These are phyloP conservation scores for Saposhnikovia divaricata DNA, from an alignment of 129 eudicot genomes.

Conservation along the genomic window DNA sequence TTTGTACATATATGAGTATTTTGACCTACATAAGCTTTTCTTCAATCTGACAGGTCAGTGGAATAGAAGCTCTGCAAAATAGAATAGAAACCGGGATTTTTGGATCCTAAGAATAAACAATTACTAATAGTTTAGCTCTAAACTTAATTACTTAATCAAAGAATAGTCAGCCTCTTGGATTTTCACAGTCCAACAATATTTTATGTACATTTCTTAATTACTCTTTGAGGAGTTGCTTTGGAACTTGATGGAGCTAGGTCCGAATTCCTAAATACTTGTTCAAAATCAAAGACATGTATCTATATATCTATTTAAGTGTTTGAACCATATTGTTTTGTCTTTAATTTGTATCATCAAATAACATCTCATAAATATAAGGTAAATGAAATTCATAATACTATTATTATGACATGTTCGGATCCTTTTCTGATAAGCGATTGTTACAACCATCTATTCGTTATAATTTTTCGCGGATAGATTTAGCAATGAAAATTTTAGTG, in stretches of 20 bases:
- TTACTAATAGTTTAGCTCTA: background rate
- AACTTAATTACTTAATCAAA: background rate
- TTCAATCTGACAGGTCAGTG: conserved; percentile 61
- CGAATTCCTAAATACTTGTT: conserved; percentile 16
- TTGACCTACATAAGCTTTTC: conserved; percentile 11
- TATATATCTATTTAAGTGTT: too few relatives aligned
- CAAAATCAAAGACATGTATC: too few relatives aligned
- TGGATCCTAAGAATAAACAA: conserved; percentile 27
- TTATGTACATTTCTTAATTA: conserved; percentile 9
- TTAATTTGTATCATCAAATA: too few relatives aligned
- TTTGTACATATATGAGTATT: background rate
- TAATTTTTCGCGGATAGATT: too few relatives aligned
- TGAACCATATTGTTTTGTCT: too few relatives aligned
- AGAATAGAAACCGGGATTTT: conserved; percentile 56
- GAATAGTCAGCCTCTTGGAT: conserved; percentile 17
- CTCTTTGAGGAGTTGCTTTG: conserved; percentile 29
- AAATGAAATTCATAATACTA: too few relatives aligned
- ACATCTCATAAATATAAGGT: too few relatives aligned
- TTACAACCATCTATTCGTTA: too few relatives aligned
- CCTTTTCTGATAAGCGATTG: too few relatives aligned
- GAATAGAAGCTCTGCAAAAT: conserved; percentile 58
- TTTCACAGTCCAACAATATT: background rate
- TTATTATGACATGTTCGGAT: too few relatives aligned
- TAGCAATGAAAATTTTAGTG: too few relatives aligned
- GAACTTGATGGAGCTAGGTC: conserved; percentile 18